Evolutionary conservation across 1,139 yeast genomes (phyloP).

Genomic region (Trichomonascaceae sp.): DNA sequence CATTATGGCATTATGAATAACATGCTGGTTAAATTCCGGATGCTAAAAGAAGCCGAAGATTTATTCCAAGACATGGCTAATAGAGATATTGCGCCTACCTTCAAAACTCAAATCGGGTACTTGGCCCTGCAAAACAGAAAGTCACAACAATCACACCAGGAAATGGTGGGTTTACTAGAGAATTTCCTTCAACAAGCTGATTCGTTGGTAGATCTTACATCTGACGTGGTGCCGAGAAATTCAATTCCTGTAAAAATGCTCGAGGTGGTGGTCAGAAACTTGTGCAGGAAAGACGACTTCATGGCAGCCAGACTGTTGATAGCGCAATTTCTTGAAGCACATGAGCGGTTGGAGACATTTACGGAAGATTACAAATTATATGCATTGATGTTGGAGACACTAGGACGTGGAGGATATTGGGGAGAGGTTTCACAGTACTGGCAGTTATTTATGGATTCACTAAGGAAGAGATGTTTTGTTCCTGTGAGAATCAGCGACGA

Average conservation of each 20-base stretch:
- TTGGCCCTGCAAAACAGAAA: constrained; percentile 13
- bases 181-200: constrained; percentile 14
- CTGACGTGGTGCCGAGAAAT: constrained; percentile 22
- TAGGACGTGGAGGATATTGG: constrained; percentile 14
- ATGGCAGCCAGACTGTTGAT: constrained; percentile 14
- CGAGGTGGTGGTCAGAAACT: constrained; percentile 13
- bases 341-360: background rate
- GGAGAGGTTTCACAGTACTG: constrained; percentile 13
- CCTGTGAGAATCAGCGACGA: background rate
- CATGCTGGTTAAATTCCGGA: constrained; percentile 13
- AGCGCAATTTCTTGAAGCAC: constrained; percentile 11
- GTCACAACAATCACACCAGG: background rate
- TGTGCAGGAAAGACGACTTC: constrained; percentile 10
- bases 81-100: constrained; percentile 21
- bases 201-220: constrained; percentile 22
- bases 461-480: constrained; percentile 1
- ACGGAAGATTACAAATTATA: constrained; percentile 5
- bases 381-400: constrained; percentile 12
- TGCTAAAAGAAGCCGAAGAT: constrained; percentile 15
- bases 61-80: constrained; percentile 19
- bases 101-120: constrained; percentile 20
- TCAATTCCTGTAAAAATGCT: constrained; percentile 22
- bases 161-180: constrained; percentile 10
- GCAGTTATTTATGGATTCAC: constrained; percentile 11
- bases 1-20: constrained; percentile 28